phyloP scores from a whole-genome alignment of 2,329 filamentous ascomycete species.

The Byssothecium circinans region DNA sequence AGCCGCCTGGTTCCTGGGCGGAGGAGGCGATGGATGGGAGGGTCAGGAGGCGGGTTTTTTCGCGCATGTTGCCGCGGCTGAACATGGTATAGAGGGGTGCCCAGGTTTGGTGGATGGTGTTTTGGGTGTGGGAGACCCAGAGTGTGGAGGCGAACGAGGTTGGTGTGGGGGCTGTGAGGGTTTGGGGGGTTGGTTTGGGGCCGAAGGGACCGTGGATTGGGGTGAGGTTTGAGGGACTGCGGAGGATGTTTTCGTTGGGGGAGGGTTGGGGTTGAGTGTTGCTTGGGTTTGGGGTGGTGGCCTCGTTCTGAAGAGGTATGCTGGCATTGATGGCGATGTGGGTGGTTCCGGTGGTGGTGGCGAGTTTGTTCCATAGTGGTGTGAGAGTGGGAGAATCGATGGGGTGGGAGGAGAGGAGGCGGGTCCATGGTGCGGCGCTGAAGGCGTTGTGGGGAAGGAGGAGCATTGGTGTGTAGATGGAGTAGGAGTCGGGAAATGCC shows the following conservation, averaged over 20 bases:
- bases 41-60: constrained; percentile 75
- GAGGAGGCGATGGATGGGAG: constrained; percentile 38
- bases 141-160: constrained; percentile 68
- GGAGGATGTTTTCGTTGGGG: constrained; percentile 63
- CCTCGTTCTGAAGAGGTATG: constrained; percentile 46
- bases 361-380: constrained; percentile 31
- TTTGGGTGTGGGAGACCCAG: constrained; percentile 77
- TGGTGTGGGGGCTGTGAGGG: constrained; percentile 24
- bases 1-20: constrained; percentile 19
- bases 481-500: constrained; percentile 49
- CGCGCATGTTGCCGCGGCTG: constrained; percentile 82
- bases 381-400: constrained; percentile 26
- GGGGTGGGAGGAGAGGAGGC: constrained; percentile 29
- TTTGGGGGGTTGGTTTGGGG: constrained; percentile 34
- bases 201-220: constrained; percentile 77
- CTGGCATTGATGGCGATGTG: constrained; percentile 63
- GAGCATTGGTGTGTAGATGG: constrained; percentile 60
- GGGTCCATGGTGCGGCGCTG: constrained; percentile 35
- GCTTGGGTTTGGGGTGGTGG: not conserved
- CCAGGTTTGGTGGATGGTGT: constrained; percentile 80
- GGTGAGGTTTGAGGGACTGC: constrained; percentile 70
- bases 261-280: not conserved
- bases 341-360: constrained; percentile 49
- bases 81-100: constrained; percentile 94
- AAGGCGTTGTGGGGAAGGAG: constrained; percentile 57